Percentiles rank a stretch among this genome's conserved stretches.
Conservation (phyloP, 1,139 yeast species). For the Zygosaccharomyces sapae region DNA sequence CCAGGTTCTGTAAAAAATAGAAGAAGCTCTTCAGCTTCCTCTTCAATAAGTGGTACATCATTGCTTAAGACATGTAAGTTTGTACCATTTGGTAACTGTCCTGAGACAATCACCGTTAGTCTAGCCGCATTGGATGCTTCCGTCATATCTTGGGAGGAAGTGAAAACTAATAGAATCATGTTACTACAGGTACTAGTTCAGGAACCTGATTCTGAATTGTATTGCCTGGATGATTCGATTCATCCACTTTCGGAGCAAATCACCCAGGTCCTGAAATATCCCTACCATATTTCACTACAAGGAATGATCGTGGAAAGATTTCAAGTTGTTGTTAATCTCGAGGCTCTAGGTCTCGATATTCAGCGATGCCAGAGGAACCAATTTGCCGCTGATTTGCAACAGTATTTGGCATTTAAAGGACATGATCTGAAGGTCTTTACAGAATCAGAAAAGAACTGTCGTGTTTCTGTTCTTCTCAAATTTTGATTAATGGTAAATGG, state of each 20-base stretch:
- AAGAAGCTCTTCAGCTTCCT: constrained; percentile 17
- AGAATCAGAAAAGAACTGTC: background rate
- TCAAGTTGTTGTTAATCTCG: constrained; percentile 13
- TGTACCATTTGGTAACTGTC: constrained; percentile 10
- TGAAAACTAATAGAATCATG: constrained; percentile 8
- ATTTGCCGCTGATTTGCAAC: constrained; percentile 9
- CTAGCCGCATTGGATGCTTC: constrained; percentile 17
- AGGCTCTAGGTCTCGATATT: background rate
- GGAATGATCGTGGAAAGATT: constrained; percentile 14
- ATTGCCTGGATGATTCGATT: background rate
- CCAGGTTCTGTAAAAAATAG: constrained; percentile 3
- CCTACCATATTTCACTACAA: constrained; percentile 15
- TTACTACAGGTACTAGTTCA: constrained; percentile 12
- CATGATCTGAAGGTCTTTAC: constrained; percentile 6
- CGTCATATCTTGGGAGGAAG: constrained; percentile 12
- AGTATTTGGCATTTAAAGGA: constrained; percentile 12
- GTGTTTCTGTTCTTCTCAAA: constrained; percentile 7
- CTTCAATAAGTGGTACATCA: constrained; percentile 13
- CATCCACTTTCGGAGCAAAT: constrained; percentile 7
- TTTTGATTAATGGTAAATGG: background rate
- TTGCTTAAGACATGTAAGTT: constrained; percentile 9
- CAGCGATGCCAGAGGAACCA: background rate
- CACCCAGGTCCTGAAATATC: constrained; percentile 13
- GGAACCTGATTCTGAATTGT: background rate
- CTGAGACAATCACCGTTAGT: constrained; percentile 16